Base-by-base conservation (phyloP, 768 basidiomycete genomes). In the Leucosporidium yakuticum region DNA sequence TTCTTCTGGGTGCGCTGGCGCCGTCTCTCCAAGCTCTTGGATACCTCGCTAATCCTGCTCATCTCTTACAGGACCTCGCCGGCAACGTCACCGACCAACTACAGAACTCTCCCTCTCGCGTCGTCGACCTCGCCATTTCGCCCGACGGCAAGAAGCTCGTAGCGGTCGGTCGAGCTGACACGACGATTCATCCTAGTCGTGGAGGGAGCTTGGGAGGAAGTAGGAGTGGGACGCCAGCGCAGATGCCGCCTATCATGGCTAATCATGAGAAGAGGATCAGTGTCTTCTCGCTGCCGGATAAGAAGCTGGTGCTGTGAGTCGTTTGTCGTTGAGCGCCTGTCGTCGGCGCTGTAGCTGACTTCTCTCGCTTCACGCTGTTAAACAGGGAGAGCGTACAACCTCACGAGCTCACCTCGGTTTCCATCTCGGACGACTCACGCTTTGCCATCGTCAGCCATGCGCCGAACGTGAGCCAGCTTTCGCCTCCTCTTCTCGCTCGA, bases 371-470 rank as follows among this genome's bases (percentile, higher is more conserved):
- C 4, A 29, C 54, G n/a, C n/a, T n/a, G 32, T 27, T 5, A 36
- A 44, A 44, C 57, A 72, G 71, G 25, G 67, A 65, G 53, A 44
- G 62, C 62, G 68, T 75, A 23, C 74, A 65, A 67, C 50, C 76
- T 61, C 69, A 63, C 71, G 89, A 88, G 75, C 85, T 86, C 50
- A 83, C 86, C 67, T 82, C 82, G 47, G 79, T 88, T 73, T 85
- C 86, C 55, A 63, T 62, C 50, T 67, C 64, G 61, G 74, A 76
- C 51, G 88, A 97, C 79, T 95, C 91, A 39, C 87, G 85, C 69
- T 90, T 85, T 75, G 90, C 90, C 4, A 81, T 98, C 62, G 84
- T 97, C 69, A 95, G 88, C 76, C 88, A 89, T 76, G 84, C 89
- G 49, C 91, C 91, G 9, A 87, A 92, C 79, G 91, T 91, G 77